phyloP scores from a whole-genome alignment of 768 basidiomycete species.

The Clathrus columnatus region DNA sequence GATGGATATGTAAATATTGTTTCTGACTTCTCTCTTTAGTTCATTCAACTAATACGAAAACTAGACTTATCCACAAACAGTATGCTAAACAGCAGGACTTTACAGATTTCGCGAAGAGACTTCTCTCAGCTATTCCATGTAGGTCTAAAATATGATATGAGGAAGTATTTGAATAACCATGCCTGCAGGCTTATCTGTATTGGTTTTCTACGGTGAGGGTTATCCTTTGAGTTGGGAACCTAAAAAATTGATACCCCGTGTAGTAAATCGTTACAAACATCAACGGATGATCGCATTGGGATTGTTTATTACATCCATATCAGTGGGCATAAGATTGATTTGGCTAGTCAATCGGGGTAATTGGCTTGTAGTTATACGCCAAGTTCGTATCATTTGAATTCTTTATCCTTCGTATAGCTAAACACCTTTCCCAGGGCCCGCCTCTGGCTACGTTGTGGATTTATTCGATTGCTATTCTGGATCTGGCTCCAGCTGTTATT shows the following conservation, averaged over 20 bases:
- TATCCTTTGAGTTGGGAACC: not conserved
- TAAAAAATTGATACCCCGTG: not conserved
- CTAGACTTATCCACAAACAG: conserved; percentile 69
- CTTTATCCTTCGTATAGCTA: not conserved
- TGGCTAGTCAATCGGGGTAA: conserved; percentile 62
- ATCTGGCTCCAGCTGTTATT: conserved; percentile 50
- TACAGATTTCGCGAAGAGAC: conserved; percentile 41
- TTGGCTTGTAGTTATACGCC: conserved; percentile 65
- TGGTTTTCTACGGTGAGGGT: conserved; percentile 66
- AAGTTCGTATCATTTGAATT: conserved; percentile 36
- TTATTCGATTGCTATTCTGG: conserved; percentile 62
- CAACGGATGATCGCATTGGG: conserved; percentile 42
- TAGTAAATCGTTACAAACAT: conserved; percentile 61
- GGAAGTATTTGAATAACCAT: not conserved
- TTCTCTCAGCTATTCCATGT: conserved; percentile 69
- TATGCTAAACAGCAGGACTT: conserved; percentile 55
- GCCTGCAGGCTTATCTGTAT: conserved; percentile 54
- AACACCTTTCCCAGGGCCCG: conserved; percentile 43
- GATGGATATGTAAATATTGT: conserved; percentile 70
- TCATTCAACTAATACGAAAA: conserved; percentile 3
- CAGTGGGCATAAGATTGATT: conserved; percentile 56
- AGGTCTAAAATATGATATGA: conserved; percentile 21
- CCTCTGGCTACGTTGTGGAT: conserved; percentile 75
- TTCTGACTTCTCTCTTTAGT: not conserved
- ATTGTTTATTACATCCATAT: conserved; percentile 50